Evolutionary conservation across 768 basidiomycete genomes (phyloP).

Genomic region (Daedaleopsis nitida): DNA sequence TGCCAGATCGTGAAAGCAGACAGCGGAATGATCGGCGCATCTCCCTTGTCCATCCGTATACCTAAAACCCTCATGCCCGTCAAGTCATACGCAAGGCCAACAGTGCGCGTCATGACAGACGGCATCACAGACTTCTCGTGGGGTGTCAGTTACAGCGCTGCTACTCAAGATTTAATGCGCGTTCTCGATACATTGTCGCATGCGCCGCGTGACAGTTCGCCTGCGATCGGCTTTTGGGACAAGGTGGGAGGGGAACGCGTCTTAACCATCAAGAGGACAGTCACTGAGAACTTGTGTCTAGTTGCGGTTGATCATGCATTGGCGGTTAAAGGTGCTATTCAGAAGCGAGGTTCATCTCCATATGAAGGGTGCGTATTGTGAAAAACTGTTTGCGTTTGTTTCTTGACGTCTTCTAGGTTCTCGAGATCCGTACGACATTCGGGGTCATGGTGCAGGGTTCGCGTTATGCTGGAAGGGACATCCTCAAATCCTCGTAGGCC

Average conservation of each 20-base stretch:
- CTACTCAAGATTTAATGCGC: constrained; percentile 83
- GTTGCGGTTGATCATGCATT: constrained; percentile 83
- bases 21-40: constrained; percentile 51
- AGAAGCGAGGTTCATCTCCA: constrained; percentile 72
- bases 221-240: constrained; percentile 92
- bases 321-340: constrained; percentile 72
- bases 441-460: constrained; percentile 81
- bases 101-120: constrained; percentile 64
- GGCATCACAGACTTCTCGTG: constrained; percentile 78
- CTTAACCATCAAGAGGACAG: neutral
- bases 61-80: constrained; percentile 96
- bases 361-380: constrained; percentile 69
- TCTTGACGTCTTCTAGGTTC: constrained; percentile 56
- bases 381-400: neutral
- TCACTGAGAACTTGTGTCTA: constrained; percentile 26
- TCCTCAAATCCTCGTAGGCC: constrained; percentile 69
- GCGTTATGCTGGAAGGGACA: constrained; percentile 82
- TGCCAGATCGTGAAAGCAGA: constrained; percentile 63
- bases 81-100: constrained; percentile 85
- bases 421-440: constrained; percentile 75
- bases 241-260: constrained; percentile 52
- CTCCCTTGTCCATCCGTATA: constrained; percentile 58
- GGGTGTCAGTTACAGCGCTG: constrained; percentile 86
- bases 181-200: constrained; percentile 81
- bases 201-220: constrained; percentile 78